phyloP scores from a whole-genome alignment of 2,329 filamentous ascomycete species.

The Rhynchosporium agropyri region DNA sequence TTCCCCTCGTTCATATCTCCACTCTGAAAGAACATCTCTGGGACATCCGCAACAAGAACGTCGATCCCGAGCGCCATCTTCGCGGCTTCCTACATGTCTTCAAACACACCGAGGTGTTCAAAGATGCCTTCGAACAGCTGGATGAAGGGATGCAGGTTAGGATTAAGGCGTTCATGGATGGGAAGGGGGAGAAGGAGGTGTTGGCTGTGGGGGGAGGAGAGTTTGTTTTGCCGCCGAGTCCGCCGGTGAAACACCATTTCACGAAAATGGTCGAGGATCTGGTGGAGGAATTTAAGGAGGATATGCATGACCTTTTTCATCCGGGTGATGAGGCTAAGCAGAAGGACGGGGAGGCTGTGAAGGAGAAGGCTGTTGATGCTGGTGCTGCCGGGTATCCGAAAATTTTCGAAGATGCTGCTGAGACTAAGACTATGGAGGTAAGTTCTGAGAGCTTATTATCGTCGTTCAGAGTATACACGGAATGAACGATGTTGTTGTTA shows the following conservation, averaged over 20 bases:
- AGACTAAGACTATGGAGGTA: conserved; percentile 44
- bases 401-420: conserved; percentile 42
- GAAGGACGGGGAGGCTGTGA: not conserved
- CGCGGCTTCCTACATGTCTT: conserved; percentile 42
- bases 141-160: conserved; percentile 38
- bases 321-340: conserved; percentile 15
- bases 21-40: conserved; percentile 40
- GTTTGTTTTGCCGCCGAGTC: conserved; percentile 41
- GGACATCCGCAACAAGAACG: conserved; percentile 39
- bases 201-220: conserved; percentile 29
- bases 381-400: conserved; percentile 24
- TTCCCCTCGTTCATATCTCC: conserved; percentile 37
- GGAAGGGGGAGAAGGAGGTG: conserved; percentile 34
- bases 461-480: not conserved
- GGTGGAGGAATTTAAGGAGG: conserved; percentile 23
- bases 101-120: conserved; percentile 38
- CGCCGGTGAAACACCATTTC: conserved; percentile 43
- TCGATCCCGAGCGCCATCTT: conserved; percentile 41
- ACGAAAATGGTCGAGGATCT: conserved; percentile 27
- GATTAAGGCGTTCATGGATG: conserved; percentile 41
- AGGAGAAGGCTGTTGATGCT: not conserved
- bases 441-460: conserved; percentile 10
- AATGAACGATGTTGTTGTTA: not conserved
- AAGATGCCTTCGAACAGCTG: conserved; percentile 39
- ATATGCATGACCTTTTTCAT: conserved; percentile 20